phyloP scores from a whole-genome alignment of 768 basidiomycete species.

The Podaxis pistillaris region DNA sequence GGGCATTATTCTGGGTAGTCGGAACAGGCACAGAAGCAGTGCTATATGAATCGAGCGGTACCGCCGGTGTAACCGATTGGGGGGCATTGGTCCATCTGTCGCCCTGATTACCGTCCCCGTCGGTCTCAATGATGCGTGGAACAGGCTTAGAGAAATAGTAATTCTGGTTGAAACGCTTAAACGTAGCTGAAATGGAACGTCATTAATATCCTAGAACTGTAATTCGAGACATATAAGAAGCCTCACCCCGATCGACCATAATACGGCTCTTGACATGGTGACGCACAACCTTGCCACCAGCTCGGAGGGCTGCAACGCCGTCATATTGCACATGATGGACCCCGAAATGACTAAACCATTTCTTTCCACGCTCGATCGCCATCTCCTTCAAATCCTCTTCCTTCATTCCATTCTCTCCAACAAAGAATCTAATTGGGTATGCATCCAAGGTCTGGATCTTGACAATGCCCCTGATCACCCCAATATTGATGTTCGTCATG shows the following conservation, averaged over 20 bases:
- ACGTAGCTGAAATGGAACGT: slow-evolving; percentile 33
- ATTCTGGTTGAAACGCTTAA: slow-evolving; percentile 51
- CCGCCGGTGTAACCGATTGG: neutral
- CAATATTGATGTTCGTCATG: slow-evolving; percentile 37
- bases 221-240: neutral
- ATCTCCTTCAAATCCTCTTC: slow-evolving; percentile 29
- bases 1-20: neutral
- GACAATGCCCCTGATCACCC: slow-evolving; percentile 45
- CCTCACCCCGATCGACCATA: slow-evolving; percentile 57
- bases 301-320: slow-evolving; percentile 46
- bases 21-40: slow-evolving; percentile 16
- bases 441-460: slow-evolving; percentile 49
- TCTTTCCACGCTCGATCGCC: slow-evolving; percentile 49
- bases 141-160: slow-evolving; percentile 43
- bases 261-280: slow-evolving; percentile 56
- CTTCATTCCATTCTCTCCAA: slow-evolving; percentile 32
- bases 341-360: slow-evolving; percentile 53
- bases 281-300: slow-evolving; percentile 35
- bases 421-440: slow-evolving; percentile 54
- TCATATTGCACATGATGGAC: slow-evolving; percentile 56
- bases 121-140: slow-evolving; percentile 22
- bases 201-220: neutral
- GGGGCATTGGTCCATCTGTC: neutral
- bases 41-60: slow-evolving; percentile 21
- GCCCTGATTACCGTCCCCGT: neutral